Evolutionary conservation across 2,329 filamentous ascomycete genomes (phyloP).

Genomic region (Aspergillus floridensis): DNA sequence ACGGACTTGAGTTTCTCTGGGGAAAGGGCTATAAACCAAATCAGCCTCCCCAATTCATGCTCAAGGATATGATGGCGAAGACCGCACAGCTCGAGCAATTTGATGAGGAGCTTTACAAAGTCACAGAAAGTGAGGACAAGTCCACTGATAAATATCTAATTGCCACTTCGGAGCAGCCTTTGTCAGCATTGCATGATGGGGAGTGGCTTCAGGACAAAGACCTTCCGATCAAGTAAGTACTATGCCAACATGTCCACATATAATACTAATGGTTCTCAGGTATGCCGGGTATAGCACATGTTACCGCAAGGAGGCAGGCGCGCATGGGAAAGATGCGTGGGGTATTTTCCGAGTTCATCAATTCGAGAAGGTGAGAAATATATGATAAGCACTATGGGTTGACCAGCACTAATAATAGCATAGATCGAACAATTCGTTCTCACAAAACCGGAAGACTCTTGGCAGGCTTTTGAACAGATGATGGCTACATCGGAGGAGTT

Average conservation of each 20-base stretch:
- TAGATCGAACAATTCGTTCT: slow-evolving; percentile 75
- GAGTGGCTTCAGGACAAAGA: slow-evolving; percentile 87
- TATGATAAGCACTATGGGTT: not conserved
- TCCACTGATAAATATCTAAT: slow-evolving; percentile 81
- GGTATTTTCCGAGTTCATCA: slow-evolving; percentile 97
- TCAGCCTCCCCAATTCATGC: slow-evolving; percentile 91
- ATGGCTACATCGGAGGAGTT: slow-evolving; percentile 88
- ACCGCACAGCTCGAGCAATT: slow-evolving; percentile 96
- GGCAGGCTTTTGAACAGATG: slow-evolving; percentile 93
- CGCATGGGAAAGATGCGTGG: slow-evolving; percentile 91
- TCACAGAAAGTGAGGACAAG: slow-evolving; percentile 76
- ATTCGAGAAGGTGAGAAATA: slow-evolving; percentile 73
- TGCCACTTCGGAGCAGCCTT: slow-evolving; percentile 89
- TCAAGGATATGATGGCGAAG: slow-evolving; percentile 94
- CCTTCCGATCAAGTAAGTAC: slow-evolving; percentile 74
- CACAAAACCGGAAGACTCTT: slow-evolving; percentile 84
- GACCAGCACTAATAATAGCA: slow-evolving; percentile 12
- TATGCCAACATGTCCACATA: not conserved
- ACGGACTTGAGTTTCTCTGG: slow-evolving; percentile 84
- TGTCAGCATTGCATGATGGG: slow-evolving; percentile 86
- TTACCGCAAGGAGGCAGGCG: slow-evolving; percentile 92
- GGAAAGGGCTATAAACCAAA: slow-evolving; percentile 77
- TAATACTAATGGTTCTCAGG: slow-evolving; percentile 23
- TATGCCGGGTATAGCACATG: slow-evolving; percentile 91
- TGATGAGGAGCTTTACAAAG: slow-evolving; percentile 97